These are phyloP conservation scores for Lasiosphaeria hispida DNA, from an alignment of 495 filamentous ascomycete genomes.

Conservation along the genomic window DNA sequence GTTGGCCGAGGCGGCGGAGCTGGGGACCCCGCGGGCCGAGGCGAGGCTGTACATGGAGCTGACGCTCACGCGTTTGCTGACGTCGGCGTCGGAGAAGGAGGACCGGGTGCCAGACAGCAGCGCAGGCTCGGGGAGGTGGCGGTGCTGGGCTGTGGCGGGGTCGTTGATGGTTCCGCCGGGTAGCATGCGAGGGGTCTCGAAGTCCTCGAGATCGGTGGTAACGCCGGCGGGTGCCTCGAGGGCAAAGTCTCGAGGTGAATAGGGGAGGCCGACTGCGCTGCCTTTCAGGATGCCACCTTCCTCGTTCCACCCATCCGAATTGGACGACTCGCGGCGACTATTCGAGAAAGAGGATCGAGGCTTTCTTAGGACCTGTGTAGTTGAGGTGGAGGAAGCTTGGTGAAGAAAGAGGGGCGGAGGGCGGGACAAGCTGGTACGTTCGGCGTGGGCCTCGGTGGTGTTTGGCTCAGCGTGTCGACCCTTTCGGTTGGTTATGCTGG, in stretches of 20 bases:
- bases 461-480: slow-evolving; percentile 53
- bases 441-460: slow-evolving; percentile 46
- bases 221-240: slow-evolving; percentile 15
- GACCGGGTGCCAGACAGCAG: slow-evolving; percentile 40
- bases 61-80: slow-evolving; percentile 61
- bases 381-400: slow-evolving; percentile 23
- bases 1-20: slow-evolving; percentile 43
- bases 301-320: slow-evolving; percentile 33
- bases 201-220: slow-evolving; percentile 30
- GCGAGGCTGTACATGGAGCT: slow-evolving; percentile 64
- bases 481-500: slow-evolving; percentile 44
- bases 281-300: slow-evolving; percentile 9
- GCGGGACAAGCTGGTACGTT: slow-evolving; percentile 60
- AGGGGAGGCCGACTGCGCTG: slow-evolving; percentile 6
- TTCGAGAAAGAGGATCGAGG: slow-evolving; percentile 24
- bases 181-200: slow-evolving; percentile 41
- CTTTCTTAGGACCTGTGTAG: slow-evolving; percentile 13
- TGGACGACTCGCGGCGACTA: slow-evolving; percentile 31
- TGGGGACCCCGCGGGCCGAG: slow-evolving; percentile 49
- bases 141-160: slow-evolving; percentile 26
- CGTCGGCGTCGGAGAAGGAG: slow-evolving; percentile 37
- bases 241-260: slow-evolving; percentile 25
- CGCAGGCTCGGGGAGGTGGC: slow-evolving; percentile 45
- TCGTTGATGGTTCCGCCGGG: slow-evolving; percentile 26
- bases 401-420: slow-evolving; percentile 43